Percentiles rank a stretch among this genome's conserved stretches.
Evolutionary conservation across 202 grass and related monocot genomes (phyloP).

Genomic region (Schoenoplectus triqueter): DNA sequence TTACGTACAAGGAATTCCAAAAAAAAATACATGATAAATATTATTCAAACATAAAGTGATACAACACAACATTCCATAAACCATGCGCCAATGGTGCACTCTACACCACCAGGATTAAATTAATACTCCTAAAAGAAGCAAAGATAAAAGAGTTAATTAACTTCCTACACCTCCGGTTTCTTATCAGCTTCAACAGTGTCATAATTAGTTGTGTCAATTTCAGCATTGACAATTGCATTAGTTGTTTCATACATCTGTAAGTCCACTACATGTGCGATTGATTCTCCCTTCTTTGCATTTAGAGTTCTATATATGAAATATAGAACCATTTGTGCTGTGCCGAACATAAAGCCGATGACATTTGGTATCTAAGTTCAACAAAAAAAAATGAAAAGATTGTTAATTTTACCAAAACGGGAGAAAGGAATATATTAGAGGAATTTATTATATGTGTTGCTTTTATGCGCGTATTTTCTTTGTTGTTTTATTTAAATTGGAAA

Average conservation of each 20-base stretch:
- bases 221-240: constrained; percentile 7
- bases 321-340: constrained; percentile 36
- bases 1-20: not conserved
- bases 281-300: constrained; percentile 17
- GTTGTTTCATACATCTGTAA: constrained; percentile 28
- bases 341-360: constrained; percentile 39
- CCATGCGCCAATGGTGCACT: constrained; percentile 24
- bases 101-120: constrained; percentile 8
- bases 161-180: constrained; percentile 20
- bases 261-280: constrained; percentile 31
- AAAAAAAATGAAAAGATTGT: constrained; percentile 5
- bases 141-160: not conserved
- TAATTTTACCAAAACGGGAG: not conserved
- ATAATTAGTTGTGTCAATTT: constrained; percentile 17
- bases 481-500: not conserved
- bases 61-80: constrained; percentile 37
- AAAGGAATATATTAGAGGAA: not conserved
- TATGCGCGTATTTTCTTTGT: not conserved
- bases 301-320: constrained; percentile 34
- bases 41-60: constrained; percentile 36
- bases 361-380: constrained; percentile 37
- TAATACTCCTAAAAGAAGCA: not conserved
- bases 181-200: not conserved
- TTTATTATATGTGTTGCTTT: not conserved
- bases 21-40: constrained; percentile 23